Percentiles rank a stretch among this genome's conserved stretches.
Conservation (phyloP, 2,329 filamentous ascomycete species). For the Venturia nashicola region DNA sequence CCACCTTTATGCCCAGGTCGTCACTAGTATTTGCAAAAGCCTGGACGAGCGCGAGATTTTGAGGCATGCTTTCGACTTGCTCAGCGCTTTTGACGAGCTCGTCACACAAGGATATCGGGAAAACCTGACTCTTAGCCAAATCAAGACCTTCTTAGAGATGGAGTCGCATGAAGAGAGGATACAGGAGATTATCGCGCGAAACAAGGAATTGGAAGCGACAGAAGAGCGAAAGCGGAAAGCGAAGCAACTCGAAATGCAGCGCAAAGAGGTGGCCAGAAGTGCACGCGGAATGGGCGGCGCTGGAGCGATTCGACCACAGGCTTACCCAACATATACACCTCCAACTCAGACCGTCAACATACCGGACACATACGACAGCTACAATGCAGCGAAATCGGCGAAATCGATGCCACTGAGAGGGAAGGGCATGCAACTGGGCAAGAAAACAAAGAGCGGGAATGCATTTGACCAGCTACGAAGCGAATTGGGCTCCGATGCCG, state of each 20-base stretch:
- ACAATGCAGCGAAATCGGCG: conserved; percentile 87
- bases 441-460: conserved; percentile 95
- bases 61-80: conserved; percentile 84
- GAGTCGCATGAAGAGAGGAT: conserved; percentile 98
- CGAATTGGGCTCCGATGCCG: conserved; percentile 76
- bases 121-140: conserved; percentile 91
- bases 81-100: conserved; percentile 94
- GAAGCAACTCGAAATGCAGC: conserved; percentile 97
- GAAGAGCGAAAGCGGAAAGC: conserved; percentile 98
- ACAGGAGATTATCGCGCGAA: conserved; percentile 92
- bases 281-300: conserved; percentile 39
- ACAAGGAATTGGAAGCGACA: conserved; percentile 96
- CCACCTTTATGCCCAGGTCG: conserved; percentile 94
- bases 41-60: conserved; percentile 92
- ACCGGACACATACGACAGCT: conserved; percentile 78
- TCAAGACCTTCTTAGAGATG: conserved; percentile 99
- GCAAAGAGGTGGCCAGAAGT: conserved; percentile 81
- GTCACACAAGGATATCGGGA: conserved; percentile 93
- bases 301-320: conserved; percentile 58
- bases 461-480: conserved; percentile 94
- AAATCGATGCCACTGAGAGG: conserved; percentile 61
- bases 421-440: conserved; percentile 98
- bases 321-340: conserved; percentile 81
- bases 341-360: conserved; percentile 61
- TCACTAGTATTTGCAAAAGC: conserved; percentile 90